Evolutionary conservation across 768 basidiomycete genomes (phyloP).

Genomic region (Tricholoma furcatifolium): DNA sequence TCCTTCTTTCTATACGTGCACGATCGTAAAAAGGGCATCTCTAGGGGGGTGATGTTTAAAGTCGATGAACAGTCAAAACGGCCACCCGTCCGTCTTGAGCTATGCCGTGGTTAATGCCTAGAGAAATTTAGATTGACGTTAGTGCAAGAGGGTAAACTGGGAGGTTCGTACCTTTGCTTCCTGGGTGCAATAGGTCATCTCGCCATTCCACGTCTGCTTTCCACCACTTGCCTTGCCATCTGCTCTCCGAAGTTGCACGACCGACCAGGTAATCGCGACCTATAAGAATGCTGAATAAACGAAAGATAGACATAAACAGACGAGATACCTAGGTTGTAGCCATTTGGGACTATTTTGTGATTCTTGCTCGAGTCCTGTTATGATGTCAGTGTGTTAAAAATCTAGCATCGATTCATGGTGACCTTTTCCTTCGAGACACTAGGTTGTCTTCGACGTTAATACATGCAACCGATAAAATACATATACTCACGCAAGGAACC

Average conservation of each 20-base stretch:
- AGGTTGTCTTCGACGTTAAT: not conserved
- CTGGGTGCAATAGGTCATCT: constrained; percentile 65
- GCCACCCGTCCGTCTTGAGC: constrained; percentile 79
- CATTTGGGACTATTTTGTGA: constrained; percentile 75
- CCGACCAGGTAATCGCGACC: constrained; percentile 80
- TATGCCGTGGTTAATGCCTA: constrained; percentile 82
- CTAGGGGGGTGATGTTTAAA: not conserved
- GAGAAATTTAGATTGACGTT: not conserved
- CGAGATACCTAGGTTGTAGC: constrained; percentile 61
- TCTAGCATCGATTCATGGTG: constrained; percentile 5
- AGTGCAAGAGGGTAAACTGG: not conserved
- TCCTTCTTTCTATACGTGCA: not conserved
- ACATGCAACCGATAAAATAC: not conserved
- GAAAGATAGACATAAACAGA: not conserved
- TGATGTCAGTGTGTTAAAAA: not conserved
- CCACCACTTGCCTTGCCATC: constrained; percentile 72
- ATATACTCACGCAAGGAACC: constrained; percentile 72
- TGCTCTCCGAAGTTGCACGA: constrained; percentile 56
- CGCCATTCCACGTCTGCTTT: constrained; percentile 76
- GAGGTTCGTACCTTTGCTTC: constrained; percentile 54
- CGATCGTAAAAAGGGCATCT: not conserved
- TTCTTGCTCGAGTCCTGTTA: constrained; percentile 53
- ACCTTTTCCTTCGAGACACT: constrained; percentile 78
- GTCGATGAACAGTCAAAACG: constrained; percentile 59
- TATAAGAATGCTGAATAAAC: not conserved